Conservation (phyloP, 1,284 basidiomycete genomes). For the Dichomitus squalens region DNA sequence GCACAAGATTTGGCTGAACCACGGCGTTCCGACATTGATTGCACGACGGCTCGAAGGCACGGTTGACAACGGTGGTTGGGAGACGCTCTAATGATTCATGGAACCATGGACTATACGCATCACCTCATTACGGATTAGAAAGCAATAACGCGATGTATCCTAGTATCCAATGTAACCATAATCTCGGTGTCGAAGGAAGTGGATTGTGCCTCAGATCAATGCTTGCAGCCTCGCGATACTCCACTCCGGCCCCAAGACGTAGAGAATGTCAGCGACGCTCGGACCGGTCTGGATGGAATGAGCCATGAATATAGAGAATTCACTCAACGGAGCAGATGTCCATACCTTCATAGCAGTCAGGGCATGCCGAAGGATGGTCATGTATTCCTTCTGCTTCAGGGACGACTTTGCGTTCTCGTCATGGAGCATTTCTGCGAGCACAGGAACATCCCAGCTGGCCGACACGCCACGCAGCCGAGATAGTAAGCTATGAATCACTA, state of each 20-base stretch:
- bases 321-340: background rate
- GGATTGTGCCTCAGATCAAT: background rate
- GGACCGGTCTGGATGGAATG: slow-evolving; percentile 46
- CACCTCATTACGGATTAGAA: background rate
- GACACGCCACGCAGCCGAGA: slow-evolving; percentile 10
- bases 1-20: slow-evolving; percentile 86
- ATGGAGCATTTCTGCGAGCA: slow-evolving; percentile 48
- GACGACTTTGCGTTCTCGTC: slow-evolving; percentile 43
- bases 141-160: background rate
- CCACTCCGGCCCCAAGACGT: slow-evolving; percentile 43
- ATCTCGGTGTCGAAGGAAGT: background rate
- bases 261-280: slow-evolving; percentile 46
- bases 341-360: slow-evolving; percentile 79
- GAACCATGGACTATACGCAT: background rate
- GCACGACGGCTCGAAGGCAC: slow-evolving; percentile 88
- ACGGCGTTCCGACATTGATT: slow-evolving; percentile 89
- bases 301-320: background rate
- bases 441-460: slow-evolving; percentile 25
- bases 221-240: slow-evolving; percentile 34
- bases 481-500: slow-evolving; percentile 16
- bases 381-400: slow-evolving; percentile 56
- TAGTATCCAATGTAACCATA: background rate
- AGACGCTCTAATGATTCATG: slow-evolving; percentile 64
- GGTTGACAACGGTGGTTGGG: slow-evolving; percentile 94
- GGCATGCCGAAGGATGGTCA: slow-evolving; percentile 75